phyloP scores from a whole-genome alignment of 1,284 basidiomycete species.

The Peniophora sp. region DNA sequence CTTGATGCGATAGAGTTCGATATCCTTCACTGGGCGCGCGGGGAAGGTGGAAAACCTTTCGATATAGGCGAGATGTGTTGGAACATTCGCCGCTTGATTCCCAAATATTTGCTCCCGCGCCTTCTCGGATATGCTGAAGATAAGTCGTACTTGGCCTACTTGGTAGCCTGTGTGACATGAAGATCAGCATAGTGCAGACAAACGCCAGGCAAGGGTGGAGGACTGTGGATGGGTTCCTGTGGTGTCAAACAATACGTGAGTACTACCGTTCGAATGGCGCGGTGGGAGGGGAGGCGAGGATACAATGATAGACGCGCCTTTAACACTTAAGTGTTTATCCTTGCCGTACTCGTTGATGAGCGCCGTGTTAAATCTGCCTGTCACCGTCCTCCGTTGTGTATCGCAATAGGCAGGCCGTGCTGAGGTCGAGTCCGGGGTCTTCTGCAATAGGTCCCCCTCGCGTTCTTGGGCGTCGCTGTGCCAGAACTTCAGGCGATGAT shows the following conservation, averaged over 20 bases:
- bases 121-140: background rate
- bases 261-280: no score
- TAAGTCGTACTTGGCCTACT: background rate
- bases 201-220: no score
- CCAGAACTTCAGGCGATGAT: conserved; percentile 2
- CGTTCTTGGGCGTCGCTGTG: background rate
- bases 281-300: background rate
- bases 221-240: no score
- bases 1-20: background rate
- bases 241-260: no score
- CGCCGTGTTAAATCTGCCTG: background rate
- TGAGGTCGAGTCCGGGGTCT: background rate
- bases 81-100: background rate
- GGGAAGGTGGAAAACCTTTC: background rate
- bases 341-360: background rate
- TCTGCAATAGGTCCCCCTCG: background rate
- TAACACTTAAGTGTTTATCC: background rate
- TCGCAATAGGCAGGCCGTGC: background rate
- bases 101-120: background rate
- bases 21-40: background rate
- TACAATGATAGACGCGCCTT: background rate
- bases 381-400: background rate
- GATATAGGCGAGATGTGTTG: background rate
- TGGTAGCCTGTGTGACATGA: background rate
- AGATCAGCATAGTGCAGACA: no score